These are phyloP conservation scores for Agaricus bisporus DNA, from an alignment of 768 basidiomycete species.

Conservation along the genomic window DNA sequence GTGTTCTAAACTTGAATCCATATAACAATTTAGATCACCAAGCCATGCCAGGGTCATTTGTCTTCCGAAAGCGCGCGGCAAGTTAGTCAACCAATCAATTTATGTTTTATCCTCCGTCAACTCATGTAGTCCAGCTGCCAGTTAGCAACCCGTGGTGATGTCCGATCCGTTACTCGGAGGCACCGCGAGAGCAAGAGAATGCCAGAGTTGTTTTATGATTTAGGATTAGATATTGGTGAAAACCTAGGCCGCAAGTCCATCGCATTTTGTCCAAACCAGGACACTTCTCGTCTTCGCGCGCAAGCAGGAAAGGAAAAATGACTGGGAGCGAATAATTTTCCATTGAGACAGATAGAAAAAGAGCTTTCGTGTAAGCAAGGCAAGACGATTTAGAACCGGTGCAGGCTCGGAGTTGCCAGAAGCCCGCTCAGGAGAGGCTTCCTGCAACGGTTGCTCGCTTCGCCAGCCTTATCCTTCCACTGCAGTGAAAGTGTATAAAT, in stretches of 20 bases:
- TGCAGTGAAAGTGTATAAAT: background rate
- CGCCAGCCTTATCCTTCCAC: background rate
- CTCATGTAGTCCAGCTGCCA: background rate
- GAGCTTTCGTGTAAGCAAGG: too few species aligned
- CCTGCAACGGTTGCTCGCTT: background rate
- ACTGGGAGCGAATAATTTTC: too few species aligned
- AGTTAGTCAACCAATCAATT: background rate
- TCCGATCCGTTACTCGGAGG: too few species aligned
- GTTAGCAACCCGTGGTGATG: too few species aligned
- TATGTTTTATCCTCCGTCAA: background rate
- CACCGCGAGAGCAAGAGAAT: too few species aligned
- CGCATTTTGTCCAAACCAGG: too few species aligned
- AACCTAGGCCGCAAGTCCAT: too few species aligned
- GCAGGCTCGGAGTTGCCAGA: background rate
- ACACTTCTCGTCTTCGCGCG: too few species aligned
- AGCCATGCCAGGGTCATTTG: background rate
- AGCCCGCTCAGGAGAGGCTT: background rate
- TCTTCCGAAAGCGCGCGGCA: background rate
- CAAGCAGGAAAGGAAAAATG: too few species aligned
- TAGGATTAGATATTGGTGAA: too few species aligned
- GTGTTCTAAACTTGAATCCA: background rate
- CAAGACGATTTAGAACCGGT: background rate
- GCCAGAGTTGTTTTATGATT: too few species aligned
- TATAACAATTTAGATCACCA: background rate
- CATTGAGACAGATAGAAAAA: too few species aligned